Evolutionary conservation across 805 yeast genomes (phyloP).

Genomic region (Ogataea nitratoaversa): DNA sequence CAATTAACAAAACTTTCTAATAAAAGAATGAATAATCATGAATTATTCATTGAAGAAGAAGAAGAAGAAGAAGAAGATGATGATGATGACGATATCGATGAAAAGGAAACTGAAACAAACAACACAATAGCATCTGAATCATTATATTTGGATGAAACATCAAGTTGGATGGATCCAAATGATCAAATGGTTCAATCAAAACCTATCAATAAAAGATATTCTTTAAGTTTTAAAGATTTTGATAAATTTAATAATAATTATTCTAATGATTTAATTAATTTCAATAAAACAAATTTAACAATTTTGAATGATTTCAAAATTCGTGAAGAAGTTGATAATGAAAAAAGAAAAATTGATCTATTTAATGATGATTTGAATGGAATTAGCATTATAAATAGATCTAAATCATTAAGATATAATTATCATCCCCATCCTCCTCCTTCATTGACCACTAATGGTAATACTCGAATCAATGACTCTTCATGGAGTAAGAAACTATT

Average conservation of each 20-base stretch:
- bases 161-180: constrained; percentile 52
- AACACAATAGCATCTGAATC: constrained; percentile 21
- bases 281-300: not conserved
- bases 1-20: not conserved
- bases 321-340: not conserved
- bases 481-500: constrained; percentile 13
- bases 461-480: not conserved
- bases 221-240: constrained; percentile 24
- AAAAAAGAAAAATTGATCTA: not conserved
- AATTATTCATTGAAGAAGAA: not conserved
- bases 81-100: not conserved
- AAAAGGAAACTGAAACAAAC: constrained; percentile 4
- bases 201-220: constrained; percentile 19
- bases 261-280: not conserved
- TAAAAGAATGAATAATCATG: not conserved
- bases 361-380: not conserved
- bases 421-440: not conserved
- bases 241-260: no score
- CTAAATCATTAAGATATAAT: not conserved
- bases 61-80: not conserved
- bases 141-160: constrained; percentile 36
- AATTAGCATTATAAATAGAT: not conserved
- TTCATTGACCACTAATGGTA: no score
- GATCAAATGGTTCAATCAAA: constrained; percentile 10
- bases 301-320: not conserved